Evolutionary conservation across 768 basidiomycete genomes (phyloP), one percentile per base, ranked within the genome.

Genomic region (Asterophora parasitica): DNA sequence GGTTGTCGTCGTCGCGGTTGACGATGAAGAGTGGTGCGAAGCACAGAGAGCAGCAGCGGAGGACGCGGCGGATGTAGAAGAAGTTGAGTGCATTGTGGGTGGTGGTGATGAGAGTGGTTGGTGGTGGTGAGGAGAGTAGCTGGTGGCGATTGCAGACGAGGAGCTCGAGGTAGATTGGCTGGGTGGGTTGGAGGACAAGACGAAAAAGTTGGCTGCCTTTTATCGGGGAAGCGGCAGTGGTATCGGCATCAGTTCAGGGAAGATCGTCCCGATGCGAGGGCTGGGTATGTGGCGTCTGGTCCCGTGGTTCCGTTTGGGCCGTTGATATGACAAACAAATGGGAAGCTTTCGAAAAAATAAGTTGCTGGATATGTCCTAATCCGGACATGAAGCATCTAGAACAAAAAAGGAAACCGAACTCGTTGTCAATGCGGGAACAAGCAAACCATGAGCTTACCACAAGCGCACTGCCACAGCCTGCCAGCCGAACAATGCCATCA

Each of bases 291-390:
- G 61, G 52, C 61, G 57, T 59, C 46, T 42, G 62, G 64, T 66
- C 67, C 62, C 66, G 64, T 69, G 67, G 57, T 56, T 65, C 66
- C 65, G 65, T 60, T 58, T 57, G 46, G 64, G 58, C 62, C 63
- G 66, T 67, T 65, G 64, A 65, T 59, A 65, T 67, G 66, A 68
- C 65, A 66, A 51, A 53, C 39, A 46, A 49, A 46, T 50, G 48
- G 42, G 46, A 40, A 12, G 15, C 27, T 40, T 10, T 28, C 30
- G 30, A 31, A 42, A 44, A 44, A 44, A 48, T 42, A 44, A 39
- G 42, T 50, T 44, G 52, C 51, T 40, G 47, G 51, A 49, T 48
- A 31, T 23, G 34, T 48, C 59, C 56, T 52, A 48, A 57, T 55
- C 32, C 15, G 55, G 54, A 13, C 15, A 15, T 26, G 15, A 34